Evolutionary conservation across 1,139 yeast genomes (phyloP).

Genomic region (Hyphopichia wangnamkhiaoensis): DNA sequence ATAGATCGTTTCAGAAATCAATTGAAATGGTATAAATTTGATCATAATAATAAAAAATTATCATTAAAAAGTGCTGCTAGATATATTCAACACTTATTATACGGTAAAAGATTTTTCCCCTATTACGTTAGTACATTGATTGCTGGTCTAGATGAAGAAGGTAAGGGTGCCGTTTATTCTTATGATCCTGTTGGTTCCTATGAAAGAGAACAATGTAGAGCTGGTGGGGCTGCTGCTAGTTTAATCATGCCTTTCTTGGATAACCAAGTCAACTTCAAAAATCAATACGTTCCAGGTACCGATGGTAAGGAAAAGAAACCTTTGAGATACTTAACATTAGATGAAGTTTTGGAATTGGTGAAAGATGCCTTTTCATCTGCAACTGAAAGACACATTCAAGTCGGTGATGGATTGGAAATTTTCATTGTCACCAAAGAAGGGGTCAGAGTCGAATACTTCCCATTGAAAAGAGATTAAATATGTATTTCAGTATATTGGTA

Average conservation of each 20-base stretch:
- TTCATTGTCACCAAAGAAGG: slow-evolving; percentile 93
- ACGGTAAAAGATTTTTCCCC: slow-evolving; percentile 94
- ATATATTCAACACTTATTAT: slow-evolving; percentile 83
- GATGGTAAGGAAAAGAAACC: slow-evolving; percentile 65
- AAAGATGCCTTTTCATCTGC: slow-evolving; percentile 95
- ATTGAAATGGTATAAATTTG: slow-evolving; percentile 92
- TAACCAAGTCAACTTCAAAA: slow-evolving; percentile 93
- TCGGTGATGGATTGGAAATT: slow-evolving; percentile 94
- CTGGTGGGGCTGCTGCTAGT: slow-evolving; percentile 97
- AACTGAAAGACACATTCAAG: slow-evolving; percentile 97
- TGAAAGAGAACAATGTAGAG: slow-evolving; percentile 96
- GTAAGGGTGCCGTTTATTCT: slow-evolving; percentile 92
- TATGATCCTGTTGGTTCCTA: slow-evolving; percentile 98
- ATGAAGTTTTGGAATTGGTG: slow-evolving; percentile 83
- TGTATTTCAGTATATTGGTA: slow-evolving; percentile 1
- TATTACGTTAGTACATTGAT: slow-evolving; percentile 93
- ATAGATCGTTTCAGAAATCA: slow-evolving; percentile 75
- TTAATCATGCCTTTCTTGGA: slow-evolving; percentile 96
- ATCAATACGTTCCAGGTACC: slow-evolving; percentile 80
- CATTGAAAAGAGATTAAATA: slow-evolving; percentile 79
- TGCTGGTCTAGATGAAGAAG: slow-evolving; percentile 94
- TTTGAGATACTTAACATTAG: slow-evolving; percentile 66
- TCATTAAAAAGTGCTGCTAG: slow-evolving; percentile 80
- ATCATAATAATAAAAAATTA: slow-evolving; percentile 72
- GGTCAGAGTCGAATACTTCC: slow-evolving; percentile 76